Percentiles rank a stretch among this genome's conserved stretches.
These are phyloP conservation scores for Actinidia arguta DNA, from an alignment of 179 eudicot genomes.

Conservation along the genomic window DNA sequence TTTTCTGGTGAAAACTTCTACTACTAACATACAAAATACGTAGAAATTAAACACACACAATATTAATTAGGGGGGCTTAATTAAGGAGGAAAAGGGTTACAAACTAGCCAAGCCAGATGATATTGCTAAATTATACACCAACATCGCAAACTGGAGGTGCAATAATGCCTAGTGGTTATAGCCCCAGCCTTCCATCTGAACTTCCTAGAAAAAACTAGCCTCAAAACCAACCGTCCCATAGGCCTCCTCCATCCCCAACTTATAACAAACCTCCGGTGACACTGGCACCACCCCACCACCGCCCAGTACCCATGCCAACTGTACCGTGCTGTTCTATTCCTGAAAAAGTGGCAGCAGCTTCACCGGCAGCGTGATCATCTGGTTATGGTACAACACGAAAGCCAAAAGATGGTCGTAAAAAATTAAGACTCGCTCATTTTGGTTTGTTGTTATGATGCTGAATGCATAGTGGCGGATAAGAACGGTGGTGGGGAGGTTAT, in stretches of 20 bases:
- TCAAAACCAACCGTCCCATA: slow-evolving; percentile 65
- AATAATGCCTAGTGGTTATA: slow-evolving; percentile 44
- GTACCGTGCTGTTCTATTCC: slow-evolving; percentile 55
- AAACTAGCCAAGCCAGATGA: neutral
- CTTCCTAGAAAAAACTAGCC: slow-evolving; percentile 70
- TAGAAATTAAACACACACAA: too few relatives aligned
- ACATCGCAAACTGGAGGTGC: slow-evolving; percentile 49
- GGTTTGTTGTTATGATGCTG: slow-evolving; percentile 65
- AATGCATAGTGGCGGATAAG: slow-evolving; percentile 67
- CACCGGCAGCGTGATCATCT: slow-evolving; percentile 63
- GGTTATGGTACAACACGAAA: slow-evolving; percentile 57
- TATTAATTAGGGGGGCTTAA: too few relatives aligned
- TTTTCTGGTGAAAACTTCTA: too few relatives aligned
- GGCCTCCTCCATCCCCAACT: slow-evolving; percentile 55
- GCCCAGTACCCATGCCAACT: slow-evolving; percentile 63
- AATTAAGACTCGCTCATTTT: slow-evolving; percentile 61
- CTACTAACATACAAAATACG: too few relatives aligned
- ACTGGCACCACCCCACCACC: slow-evolving; percentile 57
- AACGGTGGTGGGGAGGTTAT: slow-evolving; percentile 41
- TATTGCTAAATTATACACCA: slow-evolving; percentile 35
- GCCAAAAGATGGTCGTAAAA: slow-evolving; percentile 65
- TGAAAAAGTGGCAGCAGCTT: slow-evolving; percentile 70
- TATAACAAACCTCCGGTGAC: slow-evolving; percentile 55
- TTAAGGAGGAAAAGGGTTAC: neutral
- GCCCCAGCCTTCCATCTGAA: slow-evolving; percentile 62